phyloP scores from a whole-genome alignment of 768 basidiomycete genomes.

The Pisolithus sp. region DNA sequence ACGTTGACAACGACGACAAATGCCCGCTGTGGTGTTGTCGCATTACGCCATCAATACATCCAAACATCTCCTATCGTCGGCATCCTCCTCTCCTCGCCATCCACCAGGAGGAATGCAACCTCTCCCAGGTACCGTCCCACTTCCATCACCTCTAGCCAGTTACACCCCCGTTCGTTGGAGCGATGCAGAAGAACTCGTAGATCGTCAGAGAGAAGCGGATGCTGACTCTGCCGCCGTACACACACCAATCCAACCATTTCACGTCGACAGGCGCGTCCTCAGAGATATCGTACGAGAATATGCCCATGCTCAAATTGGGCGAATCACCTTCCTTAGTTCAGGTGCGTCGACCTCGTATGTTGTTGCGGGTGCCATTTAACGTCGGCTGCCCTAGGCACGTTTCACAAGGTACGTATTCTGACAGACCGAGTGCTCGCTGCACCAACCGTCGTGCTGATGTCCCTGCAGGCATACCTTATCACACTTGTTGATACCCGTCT shows the following conservation, averaged over 20 bases:
- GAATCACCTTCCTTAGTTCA: constrained; percentile 68
- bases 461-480: constrained; percentile 63
- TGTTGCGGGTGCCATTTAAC: constrained; percentile 6
- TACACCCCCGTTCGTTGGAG: constrained; percentile 48
- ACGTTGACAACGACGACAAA: too few species aligned
- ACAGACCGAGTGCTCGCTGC: not conserved
- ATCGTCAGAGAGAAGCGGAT: constrained; percentile 56
- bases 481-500: constrained; percentile 55
- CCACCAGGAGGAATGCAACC: too few species aligned
- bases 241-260: constrained; percentile 53
- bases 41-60: too few species aligned
- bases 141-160: constrained; percentile 8
- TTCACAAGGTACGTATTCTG: constrained; percentile 61
- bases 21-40: too few species aligned
- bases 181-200: constrained; percentile 67
- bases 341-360: constrained; percentile 38
- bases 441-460: constrained; percentile 6
- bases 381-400: constrained; percentile 49
- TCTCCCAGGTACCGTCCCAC: constrained; percentile 19
- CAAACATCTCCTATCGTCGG: too few species aligned
- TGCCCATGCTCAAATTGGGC: constrained; percentile 56
- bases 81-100: too few species aligned
- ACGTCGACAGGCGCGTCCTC: constrained; percentile 67
- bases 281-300: constrained; percentile 75
- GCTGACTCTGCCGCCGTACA: constrained; percentile 54